Evolutionary conservation across 495 filamentous ascomycete species (phyloP), one percentile per base, ranked within the genome.

Genomic region (Daldinia caldariorum): DNA sequence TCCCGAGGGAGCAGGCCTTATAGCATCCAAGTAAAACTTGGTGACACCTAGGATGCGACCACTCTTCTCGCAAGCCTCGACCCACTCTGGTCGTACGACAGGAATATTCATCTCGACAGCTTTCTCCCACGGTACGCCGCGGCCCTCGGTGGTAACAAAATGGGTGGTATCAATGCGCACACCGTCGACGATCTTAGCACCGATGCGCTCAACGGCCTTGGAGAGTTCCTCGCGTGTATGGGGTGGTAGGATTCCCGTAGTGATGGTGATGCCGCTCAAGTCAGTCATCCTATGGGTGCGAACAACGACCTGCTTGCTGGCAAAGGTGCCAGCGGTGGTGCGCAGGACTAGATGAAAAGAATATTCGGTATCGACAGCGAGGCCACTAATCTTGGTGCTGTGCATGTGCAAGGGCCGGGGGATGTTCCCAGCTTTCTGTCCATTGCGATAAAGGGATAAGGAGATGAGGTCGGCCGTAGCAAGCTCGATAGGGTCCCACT

Each of bases 251-350:
- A 97, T 86, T 18, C 95, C 95, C 5, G 93, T 90, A 12, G 94
- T 97, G 61, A 99, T 91, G 10, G 96, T 98, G 77, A 99, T 96
- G 53, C 95, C 95, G 58, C 90, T 92, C 53, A 99, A 83, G 79
- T 99, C 95, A 31, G 95, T 98, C 96, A 98, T 97, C 84, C 97
- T 97, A 82, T 98, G 96, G 47, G 95, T 99, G 67, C 89, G 88
- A 53, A 97, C 92, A 7, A 87, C 86, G 59, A 99, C 83, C 76
- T 91, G 92, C 76, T 97, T 92, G 70, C 90, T 93, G 54, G 86
- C 83, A 69, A 89, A 92, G 22, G 91, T 94, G 32, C 95, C 94
- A n/a, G 96, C 95, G 26, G 87, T 91, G 0, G 95, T 98, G 69
- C 92, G 87, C 76, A 99, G 82, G 38, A 98, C 89, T 22, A 98